Conservation (phyloP, 2,329 filamentous ascomycete species). For the Alternaria atra region DNA sequence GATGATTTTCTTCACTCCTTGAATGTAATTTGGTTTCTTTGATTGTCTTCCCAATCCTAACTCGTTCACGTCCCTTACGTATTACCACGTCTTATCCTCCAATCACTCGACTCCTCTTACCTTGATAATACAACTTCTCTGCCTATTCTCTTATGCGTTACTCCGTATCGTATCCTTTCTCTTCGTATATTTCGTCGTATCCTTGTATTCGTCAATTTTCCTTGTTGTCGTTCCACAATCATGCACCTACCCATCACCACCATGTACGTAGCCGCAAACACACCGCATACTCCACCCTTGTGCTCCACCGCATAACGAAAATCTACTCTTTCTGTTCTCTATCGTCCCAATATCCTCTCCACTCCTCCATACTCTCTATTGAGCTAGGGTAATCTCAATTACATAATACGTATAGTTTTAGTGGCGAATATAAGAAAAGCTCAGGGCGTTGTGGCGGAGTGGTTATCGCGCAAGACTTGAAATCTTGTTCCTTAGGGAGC, state of each 20-base stretch:
- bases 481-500: slow-evolving; percentile 51
- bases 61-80: background rate
- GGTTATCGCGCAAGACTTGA: slow-evolving; percentile 52
- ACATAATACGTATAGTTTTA: background rate
- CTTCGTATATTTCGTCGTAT: background rate
- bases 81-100: background rate
- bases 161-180: too few relatives aligned
- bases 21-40: background rate
- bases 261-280: background rate
- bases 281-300: background rate
- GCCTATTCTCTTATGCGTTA: background rate
- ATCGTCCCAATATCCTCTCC: background rate
- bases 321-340: background rate
- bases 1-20: background rate
- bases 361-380: too few relatives aligned
- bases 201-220: background rate
- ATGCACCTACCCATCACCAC: background rate
- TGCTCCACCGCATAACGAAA: background rate
- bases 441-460: slow-evolving; percentile 46
- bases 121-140: background rate
- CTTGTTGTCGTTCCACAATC: background rate
- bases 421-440: background rate
- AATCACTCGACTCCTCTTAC: background rate
- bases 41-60: background rate
- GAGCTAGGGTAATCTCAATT: background rate